phyloP scores from a whole-genome alignment of 345 rosid species.

The Salix caprea region DNA sequence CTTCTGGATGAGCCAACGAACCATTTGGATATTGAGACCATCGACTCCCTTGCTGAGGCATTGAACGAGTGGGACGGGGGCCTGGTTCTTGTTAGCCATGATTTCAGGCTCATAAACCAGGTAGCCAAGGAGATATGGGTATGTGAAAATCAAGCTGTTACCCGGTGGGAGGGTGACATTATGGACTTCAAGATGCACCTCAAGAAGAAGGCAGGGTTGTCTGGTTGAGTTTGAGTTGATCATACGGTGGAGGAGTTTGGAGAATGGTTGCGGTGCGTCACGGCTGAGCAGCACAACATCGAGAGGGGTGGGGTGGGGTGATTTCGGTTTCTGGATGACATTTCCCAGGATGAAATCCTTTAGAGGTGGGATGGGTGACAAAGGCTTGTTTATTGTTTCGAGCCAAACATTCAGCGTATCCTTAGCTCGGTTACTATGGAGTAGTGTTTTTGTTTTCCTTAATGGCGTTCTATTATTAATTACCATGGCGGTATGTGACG shows the following conservation, averaged over 20 bases:
- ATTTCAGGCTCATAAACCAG: conserved; percentile 85
- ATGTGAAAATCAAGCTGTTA: conserved; percentile 63
- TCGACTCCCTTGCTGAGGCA: conserved; percentile 85
- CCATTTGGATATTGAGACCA: conserved; percentile 96
- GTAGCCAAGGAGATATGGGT: conserved; percentile 90
- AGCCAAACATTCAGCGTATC: neutral
- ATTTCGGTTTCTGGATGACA: neutral
- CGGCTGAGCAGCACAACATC: neutral
- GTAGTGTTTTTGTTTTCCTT: neutral
- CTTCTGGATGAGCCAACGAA: conserved; percentile 94
- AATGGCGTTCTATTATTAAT: neutral
- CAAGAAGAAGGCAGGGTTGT: conserved; percentile 67
- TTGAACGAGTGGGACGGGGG: conserved; percentile 90
- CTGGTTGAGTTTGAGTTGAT: conserved; percentile 26
- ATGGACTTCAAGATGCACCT: conserved; percentile 82
- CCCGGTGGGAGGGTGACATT: conserved; percentile 77
- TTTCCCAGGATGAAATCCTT: neutral
- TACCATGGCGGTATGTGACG: neutral
- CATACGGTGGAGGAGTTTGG: neutral
- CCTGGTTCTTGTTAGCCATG: conserved; percentile 81
- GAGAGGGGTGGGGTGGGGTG: neutral
- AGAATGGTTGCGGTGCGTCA: neutral
- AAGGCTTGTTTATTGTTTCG: conserved; percentile 25
- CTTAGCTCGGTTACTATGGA: conserved; percentile 6
- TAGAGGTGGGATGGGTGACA: conserved; percentile 10